These are phyloP conservation scores for Dictyostelium firmibasis DNA, from an alignment of 78 protist genomes.

Conservation along the genomic window DNA sequence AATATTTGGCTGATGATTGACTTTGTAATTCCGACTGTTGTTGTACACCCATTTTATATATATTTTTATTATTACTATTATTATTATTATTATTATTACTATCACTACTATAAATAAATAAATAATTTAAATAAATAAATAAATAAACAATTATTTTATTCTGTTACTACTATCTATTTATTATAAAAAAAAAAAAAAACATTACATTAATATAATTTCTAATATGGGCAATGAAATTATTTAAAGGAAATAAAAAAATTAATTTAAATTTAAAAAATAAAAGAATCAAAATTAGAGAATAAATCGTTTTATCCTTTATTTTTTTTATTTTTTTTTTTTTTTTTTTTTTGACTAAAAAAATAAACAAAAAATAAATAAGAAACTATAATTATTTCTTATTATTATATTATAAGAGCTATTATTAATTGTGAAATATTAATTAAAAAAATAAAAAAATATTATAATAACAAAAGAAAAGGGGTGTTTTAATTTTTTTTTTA, in stretches of 20 bases:
- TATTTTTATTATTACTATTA: background rate
- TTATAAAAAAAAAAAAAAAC: background rate
- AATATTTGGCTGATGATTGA: conserved; percentile 37
- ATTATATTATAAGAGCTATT: background rate
- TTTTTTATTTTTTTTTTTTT: too few relatives aligned
- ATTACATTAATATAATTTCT: background rate
- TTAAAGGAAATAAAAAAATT: background rate
- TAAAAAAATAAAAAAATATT: background rate
- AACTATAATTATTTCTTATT: background rate
- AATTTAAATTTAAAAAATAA: too few relatives aligned
- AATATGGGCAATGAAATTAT: background rate
- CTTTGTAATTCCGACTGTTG: conserved; percentile 49
- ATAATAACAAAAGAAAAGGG: background rate
- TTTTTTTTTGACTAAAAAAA: background rate
- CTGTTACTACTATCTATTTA: background rate
- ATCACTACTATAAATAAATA: background rate
- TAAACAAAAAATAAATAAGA: background rate
- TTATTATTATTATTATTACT: background rate
- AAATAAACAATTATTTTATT: background rate
- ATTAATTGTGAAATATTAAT: background rate
- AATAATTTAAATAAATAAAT: background rate
- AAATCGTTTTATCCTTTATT: background rate
- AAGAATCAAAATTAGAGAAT: background rate
- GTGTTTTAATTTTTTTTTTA: too few relatives aligned
- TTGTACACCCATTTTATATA: conserved; percentile 48